Evolutionary conservation across 257 asterid species (phyloP).

Genomic region (Solanum raphanifolium): DNA sequence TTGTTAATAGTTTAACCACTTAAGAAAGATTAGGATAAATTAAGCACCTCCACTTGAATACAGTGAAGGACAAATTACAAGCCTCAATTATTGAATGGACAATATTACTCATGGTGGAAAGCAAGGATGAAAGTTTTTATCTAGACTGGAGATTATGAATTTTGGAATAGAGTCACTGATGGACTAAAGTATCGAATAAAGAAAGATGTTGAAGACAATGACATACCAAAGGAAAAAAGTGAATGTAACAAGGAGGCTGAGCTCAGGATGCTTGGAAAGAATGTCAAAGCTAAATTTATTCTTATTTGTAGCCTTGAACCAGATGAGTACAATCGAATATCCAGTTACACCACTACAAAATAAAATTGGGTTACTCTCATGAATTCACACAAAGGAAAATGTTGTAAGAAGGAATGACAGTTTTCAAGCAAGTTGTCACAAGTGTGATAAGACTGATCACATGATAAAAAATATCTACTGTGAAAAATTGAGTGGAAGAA

Average conservation of each 20-base stretch:
- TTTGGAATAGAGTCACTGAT: background rate
- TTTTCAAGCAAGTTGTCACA: background rate
- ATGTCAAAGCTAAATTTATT: background rate
- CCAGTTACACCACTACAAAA: background rate
- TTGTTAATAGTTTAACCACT: background rate
- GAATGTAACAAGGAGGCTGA: too few relatives aligned
- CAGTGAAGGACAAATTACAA: background rate
- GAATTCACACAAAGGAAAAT: background rate
- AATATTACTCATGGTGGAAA: background rate
- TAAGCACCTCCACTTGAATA: background rate
- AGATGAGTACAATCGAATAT: background rate
- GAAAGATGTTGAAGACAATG: background rate
- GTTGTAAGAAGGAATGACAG: too few relatives aligned
- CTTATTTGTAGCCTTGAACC: background rate
- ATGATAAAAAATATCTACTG: too few relatives aligned
- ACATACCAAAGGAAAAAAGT: background rate
- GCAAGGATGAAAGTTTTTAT: background rate
- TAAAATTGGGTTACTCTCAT: too few relatives aligned
- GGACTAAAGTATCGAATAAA: too few relatives aligned
- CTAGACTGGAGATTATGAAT: background rate
- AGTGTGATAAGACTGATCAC: background rate
- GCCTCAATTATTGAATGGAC: background rate
- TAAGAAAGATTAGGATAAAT: background rate
- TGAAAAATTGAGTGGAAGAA: background rate
- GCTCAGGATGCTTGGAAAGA: background rate